Evolutionary conservation across 2,329 filamentous ascomycete species (phyloP), one percentile per base, ranked within the genome.

Genomic region (Cryoendolithus antarcticus): DNA sequence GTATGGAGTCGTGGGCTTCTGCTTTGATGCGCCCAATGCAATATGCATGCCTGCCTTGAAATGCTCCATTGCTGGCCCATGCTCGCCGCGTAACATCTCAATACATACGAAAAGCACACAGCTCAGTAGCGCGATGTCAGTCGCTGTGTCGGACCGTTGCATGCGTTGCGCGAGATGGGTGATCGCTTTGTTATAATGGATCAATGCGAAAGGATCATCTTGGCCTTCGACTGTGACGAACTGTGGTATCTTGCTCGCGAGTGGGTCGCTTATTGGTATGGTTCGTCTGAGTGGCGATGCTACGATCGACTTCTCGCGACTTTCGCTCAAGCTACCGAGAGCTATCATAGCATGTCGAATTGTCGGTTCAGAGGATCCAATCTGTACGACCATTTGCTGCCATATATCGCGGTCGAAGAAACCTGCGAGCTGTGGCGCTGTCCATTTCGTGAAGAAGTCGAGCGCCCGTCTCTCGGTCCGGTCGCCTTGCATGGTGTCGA

Each of bases 401-500:
- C 44, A 49, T 13, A 48, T 40, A 5, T 44, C 39, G 3, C 39
- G 35, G 9, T 38, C 43, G 21, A 37, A 42, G 32, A 44, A 44
- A 10, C 46, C 44, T 19, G 42, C 35, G 19, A 52, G 29, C 28
- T 48, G 28, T 3, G 40, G 32, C 9, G 43, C 41, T 4, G 49
- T 51, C 29, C 45, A 45, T 9, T 32, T 30, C 21, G 39, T 41
- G 37, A 48, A 51, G 34, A 44, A 49, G 11, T 48, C 37, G 9
- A 50, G 46, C n/a, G 33, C 41, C 3, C 49, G 33, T 9, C 31
- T 29, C 32, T 50, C 49, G 12, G 37, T 34, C 3, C 21, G 11
- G 40, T 21, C n/a, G 32, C 11, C 37, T 19, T 37, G 15, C 21
- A 13, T 6, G 30, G 12, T 27, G 24, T 27, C 24, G 24, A 27